Evolutionary conservation across 306 rosid genomes (phyloP).

Genomic region (Carpinus fangiana): DNA sequence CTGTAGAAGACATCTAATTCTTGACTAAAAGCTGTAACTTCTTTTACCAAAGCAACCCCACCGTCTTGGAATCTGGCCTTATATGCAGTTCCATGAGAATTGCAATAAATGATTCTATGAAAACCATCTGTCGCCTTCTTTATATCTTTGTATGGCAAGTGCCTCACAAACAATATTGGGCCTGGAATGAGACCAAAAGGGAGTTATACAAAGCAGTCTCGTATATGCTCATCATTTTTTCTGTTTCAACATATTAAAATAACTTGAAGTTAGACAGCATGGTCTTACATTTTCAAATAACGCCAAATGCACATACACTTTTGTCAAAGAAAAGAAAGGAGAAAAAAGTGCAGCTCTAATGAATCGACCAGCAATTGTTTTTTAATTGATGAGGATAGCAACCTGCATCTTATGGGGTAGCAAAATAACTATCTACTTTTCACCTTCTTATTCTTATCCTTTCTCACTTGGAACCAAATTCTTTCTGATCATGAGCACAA

Average conservation of each 20-base stretch:
- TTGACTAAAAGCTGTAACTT: constrained; percentile 49
- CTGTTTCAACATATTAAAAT: neutral
- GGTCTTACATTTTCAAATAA: neutral
- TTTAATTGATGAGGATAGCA: neutral
- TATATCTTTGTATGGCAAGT: constrained; percentile 64
- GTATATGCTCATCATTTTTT: neutral
- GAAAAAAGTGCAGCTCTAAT: neutral
- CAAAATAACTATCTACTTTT: neutral
- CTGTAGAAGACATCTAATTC: constrained; percentile 50
- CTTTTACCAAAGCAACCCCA: constrained; percentile 69
- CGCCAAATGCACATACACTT: neutral
- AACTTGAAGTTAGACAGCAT: neutral
- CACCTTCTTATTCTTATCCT: neutral
- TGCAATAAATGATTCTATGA: constrained; percentile 56
- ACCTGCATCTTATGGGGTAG: neutral
- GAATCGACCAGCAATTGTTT: neutral
- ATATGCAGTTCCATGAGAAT: constrained; percentile 61
- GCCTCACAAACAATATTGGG: constrained; percentile 51
- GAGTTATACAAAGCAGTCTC: neutral
- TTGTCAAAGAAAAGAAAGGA: neutral
- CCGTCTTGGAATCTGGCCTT: constrained; percentile 69
- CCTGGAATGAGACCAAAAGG: constrained; percentile 50
- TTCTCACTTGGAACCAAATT: neutral
- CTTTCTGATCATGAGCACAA: neutral
- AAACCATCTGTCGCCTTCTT: constrained; percentile 78